These are phyloP conservation scores for Ophiocytium majus DNA, from an alignment of 352 stramenopile genomes.

Conservation along the genomic window DNA sequence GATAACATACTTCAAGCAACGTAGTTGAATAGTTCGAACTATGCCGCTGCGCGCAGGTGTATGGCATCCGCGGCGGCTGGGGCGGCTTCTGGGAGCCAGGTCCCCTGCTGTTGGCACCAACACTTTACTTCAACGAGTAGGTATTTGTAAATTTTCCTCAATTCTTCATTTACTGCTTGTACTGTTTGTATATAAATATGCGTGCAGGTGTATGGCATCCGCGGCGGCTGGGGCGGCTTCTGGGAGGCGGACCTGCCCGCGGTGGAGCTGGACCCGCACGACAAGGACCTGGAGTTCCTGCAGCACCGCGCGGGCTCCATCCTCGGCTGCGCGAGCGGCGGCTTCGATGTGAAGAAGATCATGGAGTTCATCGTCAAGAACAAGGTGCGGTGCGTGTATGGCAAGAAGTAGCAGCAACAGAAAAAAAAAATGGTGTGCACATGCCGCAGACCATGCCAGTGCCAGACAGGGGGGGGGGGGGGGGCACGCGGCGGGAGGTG, in stretches of 20 bases:
- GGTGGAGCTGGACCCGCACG: not conserved
- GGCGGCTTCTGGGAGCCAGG: slow-evolving; percentile 56
- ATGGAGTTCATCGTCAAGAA: slow-evolving; percentile 81
- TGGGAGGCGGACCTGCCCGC: slow-evolving; percentile 2
- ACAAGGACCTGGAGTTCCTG: slow-evolving; percentile 58
- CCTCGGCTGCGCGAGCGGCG: slow-evolving; percentile 84
- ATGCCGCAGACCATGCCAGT: too few species aligned
- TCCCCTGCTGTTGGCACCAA: too few species aligned
- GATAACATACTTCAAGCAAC: too few species aligned
- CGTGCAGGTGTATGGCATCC: slow-evolving; percentile 72
- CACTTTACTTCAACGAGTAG: too few species aligned
- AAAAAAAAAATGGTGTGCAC: not conserved
- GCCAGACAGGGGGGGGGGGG: too few species aligned
- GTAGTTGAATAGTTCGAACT: not conserved
- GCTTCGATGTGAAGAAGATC: slow-evolving; percentile 95
- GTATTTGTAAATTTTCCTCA: not conserved
- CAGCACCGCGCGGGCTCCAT: slow-evolving; percentile 73
- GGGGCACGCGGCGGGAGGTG: too few species aligned
- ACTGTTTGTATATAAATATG: not conserved
- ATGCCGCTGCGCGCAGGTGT: slow-evolving; percentile 61
- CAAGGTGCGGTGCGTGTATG: slow-evolving; percentile 16
- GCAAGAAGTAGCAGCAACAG: not conserved
- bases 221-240: slow-evolving; percentile 68
- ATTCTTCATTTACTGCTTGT: not conserved
- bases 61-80: slow-evolving; percentile 74